Conservation (phyloP, 2,329 filamentous ascomycete species). For the Sarocladiaceae sp. region DNA sequence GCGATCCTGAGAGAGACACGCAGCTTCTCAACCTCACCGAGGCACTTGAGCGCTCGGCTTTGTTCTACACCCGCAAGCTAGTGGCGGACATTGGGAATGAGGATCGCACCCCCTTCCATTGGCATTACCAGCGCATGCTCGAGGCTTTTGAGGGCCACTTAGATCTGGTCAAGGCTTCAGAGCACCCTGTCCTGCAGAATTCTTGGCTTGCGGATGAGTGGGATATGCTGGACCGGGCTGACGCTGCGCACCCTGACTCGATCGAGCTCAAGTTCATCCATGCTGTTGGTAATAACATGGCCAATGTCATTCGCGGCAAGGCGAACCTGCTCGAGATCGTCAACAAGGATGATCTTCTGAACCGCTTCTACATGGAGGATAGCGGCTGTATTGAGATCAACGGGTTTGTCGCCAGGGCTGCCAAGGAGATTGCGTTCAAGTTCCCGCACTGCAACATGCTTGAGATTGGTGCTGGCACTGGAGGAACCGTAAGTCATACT, state of each 20-base stretch:
- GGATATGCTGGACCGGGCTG: constrained; percentile 6
- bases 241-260: constrained; percentile 8
- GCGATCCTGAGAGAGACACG: constrained; percentile 9
- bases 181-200: constrained; percentile 11
- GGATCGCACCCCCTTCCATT: constrained; percentile 10
- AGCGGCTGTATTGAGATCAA: constrained; percentile 11
- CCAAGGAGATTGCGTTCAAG: constrained; percentile 12
- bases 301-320: constrained; percentile 10
- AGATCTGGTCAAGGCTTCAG: constrained; percentile 3
- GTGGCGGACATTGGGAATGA: constrained; percentile 9
- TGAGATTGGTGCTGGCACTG: constrained; percentile 34
- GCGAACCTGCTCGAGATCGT: constrained; percentile 13
- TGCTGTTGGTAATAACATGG: constrained; percentile 12
- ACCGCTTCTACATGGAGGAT: constrained; percentile 14
- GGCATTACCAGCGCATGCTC: constrained; percentile 12
- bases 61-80: constrained; percentile 11
- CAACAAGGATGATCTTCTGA: constrained; percentile 12
- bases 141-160: constrained; percentile 12
- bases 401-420: constrained; percentile 10
- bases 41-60: constrained; percentile 11
- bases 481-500: constrained; percentile 26
- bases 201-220: constrained; percentile 11
- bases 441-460: constrained; percentile 37
- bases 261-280: constrained; percentile 13
- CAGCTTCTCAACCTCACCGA: constrained; percentile 10